Evolutionary conservation across 345 rosid genomes (phyloP).

Genomic region (Salix purpurea): DNA sequence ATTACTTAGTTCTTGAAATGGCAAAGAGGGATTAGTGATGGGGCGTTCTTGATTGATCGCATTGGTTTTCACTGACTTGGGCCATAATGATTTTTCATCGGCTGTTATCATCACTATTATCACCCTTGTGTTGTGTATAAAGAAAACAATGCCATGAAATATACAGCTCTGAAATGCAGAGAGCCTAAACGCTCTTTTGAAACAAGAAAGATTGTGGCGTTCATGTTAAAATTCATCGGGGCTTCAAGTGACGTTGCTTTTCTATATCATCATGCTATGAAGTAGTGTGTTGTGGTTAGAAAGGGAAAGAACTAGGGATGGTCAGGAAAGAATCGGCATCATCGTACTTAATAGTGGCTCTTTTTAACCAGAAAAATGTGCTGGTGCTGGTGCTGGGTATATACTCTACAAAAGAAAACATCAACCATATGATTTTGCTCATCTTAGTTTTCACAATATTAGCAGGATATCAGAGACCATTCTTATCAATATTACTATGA

Average conservation of each 20-base stretch:
- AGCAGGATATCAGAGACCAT: not conserved
- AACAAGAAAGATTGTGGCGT: not conserved
- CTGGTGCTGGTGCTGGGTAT: too few species aligned
- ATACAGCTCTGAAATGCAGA: not conserved
- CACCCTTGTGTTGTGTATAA: conserved; percentile 11
- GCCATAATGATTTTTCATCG: not conserved
- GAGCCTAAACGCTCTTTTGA: not conserved
- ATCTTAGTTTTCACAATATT: not conserved
- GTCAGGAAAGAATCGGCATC: not conserved
- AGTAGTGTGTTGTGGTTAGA: not conserved
- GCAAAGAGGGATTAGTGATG: not conserved
- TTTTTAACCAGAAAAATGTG: too few species aligned
- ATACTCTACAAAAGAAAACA: too few species aligned
- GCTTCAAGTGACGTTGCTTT: not conserved
- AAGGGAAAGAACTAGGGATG: not conserved
- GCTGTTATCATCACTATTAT: not conserved
- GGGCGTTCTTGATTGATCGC: not conserved
- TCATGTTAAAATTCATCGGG: not conserved
- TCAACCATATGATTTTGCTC: not conserved
- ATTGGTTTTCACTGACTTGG: not conserved
- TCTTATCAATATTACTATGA: not conserved
- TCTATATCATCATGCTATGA: not conserved
- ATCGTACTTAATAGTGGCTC: not conserved
- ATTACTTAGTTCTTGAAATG: not conserved
- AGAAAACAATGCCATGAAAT: not conserved